Conservation (phyloP, 805 yeast genomes). For the Candida endomychidarum region DNA sequence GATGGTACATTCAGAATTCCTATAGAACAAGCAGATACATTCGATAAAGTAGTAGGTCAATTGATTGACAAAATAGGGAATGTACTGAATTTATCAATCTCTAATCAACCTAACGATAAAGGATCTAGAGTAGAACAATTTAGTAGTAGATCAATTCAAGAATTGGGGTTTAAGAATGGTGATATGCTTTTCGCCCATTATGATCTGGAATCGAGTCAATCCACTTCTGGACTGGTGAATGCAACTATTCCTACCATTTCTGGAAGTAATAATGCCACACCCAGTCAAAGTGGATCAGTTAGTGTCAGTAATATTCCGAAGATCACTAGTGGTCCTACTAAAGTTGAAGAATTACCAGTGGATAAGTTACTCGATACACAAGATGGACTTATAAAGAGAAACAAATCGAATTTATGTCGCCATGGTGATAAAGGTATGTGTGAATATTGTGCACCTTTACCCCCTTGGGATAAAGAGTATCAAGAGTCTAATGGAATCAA, state of each 20-base stretch:
- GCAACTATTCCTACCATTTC: neutral
- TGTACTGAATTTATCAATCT: conserved; percentile 32
- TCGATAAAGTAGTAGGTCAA: conserved; percentile 45
- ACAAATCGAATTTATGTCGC: conserved; percentile 63
- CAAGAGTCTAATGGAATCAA: conserved; percentile 75
- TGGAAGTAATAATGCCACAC: no score
- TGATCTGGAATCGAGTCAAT: conserved; percentile 15
- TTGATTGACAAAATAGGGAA: conserved; percentile 27
- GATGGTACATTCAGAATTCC: conserved; percentile 78
- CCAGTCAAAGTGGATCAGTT: no score
- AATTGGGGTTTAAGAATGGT: conserved; percentile 58
- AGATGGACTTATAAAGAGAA: conserved; percentile 72
- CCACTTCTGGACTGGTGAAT: neutral
- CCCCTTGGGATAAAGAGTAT: conserved; percentile 88
- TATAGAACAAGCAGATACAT: conserved; percentile 45
- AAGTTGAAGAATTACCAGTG: conserved; percentile 52
- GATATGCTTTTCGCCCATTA: conserved; percentile 53
- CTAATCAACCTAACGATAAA: conserved; percentile 45
- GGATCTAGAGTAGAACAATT: conserved; percentile 43
- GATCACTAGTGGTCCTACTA: conserved; percentile 3
- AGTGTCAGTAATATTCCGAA: neutral
- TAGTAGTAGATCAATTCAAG: conserved; percentile 34
- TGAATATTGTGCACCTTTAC: conserved; percentile 92
- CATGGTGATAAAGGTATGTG: conserved; percentile 97
- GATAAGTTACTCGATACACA: conserved; percentile 66